Percentiles rank a stretch among this genome's conserved stretches.
Conservation (phyloP, 495 filamentous ascomycete genomes). For the Hypoxylon intermedium region DNA sequence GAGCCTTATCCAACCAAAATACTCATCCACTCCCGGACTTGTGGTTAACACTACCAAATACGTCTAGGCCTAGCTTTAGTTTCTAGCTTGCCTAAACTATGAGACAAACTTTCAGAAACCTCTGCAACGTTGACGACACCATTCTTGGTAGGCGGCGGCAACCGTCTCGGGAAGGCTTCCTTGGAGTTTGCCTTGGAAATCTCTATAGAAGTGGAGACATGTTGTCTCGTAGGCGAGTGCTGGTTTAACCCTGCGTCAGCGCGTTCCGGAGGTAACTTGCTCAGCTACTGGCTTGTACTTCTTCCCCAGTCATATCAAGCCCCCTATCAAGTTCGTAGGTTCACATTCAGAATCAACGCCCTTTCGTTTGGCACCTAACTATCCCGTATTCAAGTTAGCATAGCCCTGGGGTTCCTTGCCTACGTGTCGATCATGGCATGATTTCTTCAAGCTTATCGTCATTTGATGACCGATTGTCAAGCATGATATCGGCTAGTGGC, state of each 20-base stretch:
- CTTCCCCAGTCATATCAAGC: background rate
- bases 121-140: background rate
- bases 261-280: conserved; percentile 1
- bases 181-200: background rate
- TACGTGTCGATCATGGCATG: conserved; percentile 35
- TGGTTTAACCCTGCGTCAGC: background rate
- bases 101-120: background rate
- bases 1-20: background rate
- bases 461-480: conserved; percentile 22
- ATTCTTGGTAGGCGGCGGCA: background rate
- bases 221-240: background rate
- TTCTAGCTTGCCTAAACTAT: background rate
- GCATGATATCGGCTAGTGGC: conserved; percentile 30
- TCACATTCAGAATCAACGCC: conserved; percentile 11
- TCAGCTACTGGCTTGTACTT: conserved; percentile 6
- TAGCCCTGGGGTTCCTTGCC: conserved; percentile 25
- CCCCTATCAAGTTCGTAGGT: conserved; percentile 12
- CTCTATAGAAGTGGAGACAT: background rate
- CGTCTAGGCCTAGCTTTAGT: background rate
- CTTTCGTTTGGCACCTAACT: conserved; percentile 14
- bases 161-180: background rate
- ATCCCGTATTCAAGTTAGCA: conserved; percentile 32
- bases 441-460: conserved; percentile 24
- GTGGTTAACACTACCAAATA: background rate
- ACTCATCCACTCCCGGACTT: background rate